Percentiles rank a stretch among this genome's conserved stretches.
phyloP scores from a whole-genome alignment of 2,329 filamentous ascomycete species.

The Cercospora zeina region DNA sequence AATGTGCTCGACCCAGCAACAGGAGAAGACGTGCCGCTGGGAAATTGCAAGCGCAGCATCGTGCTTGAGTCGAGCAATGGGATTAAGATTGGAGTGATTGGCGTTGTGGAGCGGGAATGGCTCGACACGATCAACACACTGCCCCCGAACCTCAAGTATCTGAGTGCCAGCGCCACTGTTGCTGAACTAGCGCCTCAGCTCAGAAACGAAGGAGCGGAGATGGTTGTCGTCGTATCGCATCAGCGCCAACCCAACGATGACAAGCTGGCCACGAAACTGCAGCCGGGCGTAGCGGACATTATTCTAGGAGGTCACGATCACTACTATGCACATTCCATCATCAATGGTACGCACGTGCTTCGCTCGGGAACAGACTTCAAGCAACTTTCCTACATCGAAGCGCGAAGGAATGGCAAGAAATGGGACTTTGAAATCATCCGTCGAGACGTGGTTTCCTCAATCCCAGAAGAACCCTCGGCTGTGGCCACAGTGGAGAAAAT shows the following conservation, averaged over 20 bases:
- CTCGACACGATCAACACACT: constrained; percentile 84
- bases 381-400: constrained; percentile 85
- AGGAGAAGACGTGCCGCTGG: constrained; percentile 72
- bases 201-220: constrained; percentile 74
- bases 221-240: constrained; percentile 80
- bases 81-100: constrained; percentile 81
- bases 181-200: constrained; percentile 72
- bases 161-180: constrained; percentile 73
- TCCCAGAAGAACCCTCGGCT: constrained; percentile 64
- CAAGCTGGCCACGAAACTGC: constrained; percentile 72
- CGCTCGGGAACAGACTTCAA: constrained; percentile 90
- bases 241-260: constrained; percentile 87
- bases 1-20: constrained; percentile 84
- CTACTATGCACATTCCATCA: constrained; percentile 74
- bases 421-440: constrained; percentile 64
- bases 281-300: constrained; percentile 72
- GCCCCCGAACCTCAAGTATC: constrained; percentile 79
- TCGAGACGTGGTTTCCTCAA: constrained; percentile 59
- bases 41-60: constrained; percentile 70
- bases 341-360: constrained; percentile 81
- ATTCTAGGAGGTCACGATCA: constrained; percentile 90
- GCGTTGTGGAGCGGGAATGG: constrained; percentile 84
- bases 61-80: constrained; percentile 81
- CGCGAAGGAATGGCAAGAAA: constrained; percentile 58
- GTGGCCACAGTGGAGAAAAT: constrained; percentile 65